Evolutionary conservation across 1,284 basidiomycete species (phyloP), one percentile per base, ranked within the genome.

Genomic region (Melampsora medusae): DNA sequence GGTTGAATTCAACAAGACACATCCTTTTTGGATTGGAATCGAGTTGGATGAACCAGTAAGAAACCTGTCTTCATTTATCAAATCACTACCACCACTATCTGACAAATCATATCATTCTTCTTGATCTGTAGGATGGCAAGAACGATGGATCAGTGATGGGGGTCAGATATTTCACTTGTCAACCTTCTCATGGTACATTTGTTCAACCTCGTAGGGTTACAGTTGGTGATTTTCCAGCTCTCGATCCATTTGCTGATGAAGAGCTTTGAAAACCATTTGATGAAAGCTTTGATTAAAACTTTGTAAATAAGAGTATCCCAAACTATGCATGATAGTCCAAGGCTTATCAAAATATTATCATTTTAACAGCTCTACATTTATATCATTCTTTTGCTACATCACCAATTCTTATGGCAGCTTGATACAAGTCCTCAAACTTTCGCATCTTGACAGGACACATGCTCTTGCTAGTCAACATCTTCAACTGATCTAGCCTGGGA

Each of bases 31-130:
- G 96, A 87, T 98, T 2, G 97, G 96, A 0, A 86, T 99, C 7
- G 92, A 97, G 83, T 92, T 96, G 80, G 97, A 99, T 82, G 97
- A 98, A 81, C 96, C 97, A 1, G 87, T 93, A 14, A 95, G 96
- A 59, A 4, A 59, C 2, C 4, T 25, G 53, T 69, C 10, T 53
- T 35, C 38, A n/a, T 19, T 16, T 25, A 3, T 0, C 28, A 25
- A 10, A 12, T 46, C 17, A 17, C 2, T 2, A 12, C 19, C 5
- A 28, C 48, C n/a, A 53, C 38, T 4, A 3, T 59, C 19, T 25
- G 19, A 31, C 22, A 10, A 59, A 59, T 1, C 7, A 64, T 56
- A 28, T 56, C 33, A 10, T 14, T 75, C 31, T 77, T 69, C n/a
- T 79, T 96, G 93, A 25, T 14, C 9, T 49, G 22, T 62, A 74